phyloP scores from a whole-genome alignment of 805 yeast species.

The Candida awuae region DNA sequence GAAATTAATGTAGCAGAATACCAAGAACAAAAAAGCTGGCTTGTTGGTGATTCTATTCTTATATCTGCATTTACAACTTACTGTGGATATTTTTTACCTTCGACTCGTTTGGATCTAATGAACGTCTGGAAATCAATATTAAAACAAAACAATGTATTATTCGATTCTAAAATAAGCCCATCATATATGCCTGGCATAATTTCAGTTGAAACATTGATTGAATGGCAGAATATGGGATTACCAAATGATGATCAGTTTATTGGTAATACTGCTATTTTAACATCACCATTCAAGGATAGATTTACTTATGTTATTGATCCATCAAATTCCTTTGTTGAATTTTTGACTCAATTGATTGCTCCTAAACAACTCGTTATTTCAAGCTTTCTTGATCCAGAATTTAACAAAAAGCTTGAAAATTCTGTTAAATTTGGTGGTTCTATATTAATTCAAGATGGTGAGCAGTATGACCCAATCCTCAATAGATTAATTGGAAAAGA shows the following conservation, averaged over 20 bases:
- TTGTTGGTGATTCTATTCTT: conserved; percentile 61
- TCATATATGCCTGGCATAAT: conserved; percentile 32
- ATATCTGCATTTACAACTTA: conserved; percentile 56
- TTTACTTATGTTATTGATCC: conserved; percentile 73
- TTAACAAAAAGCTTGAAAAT: conserved; percentile 63
- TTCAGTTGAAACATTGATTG: conserved; percentile 32
- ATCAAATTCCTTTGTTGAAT: conserved; percentile 36
- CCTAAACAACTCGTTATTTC: conserved; percentile 42
- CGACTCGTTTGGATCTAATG: conserved; percentile 27
- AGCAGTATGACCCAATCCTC: conserved; percentile 67
- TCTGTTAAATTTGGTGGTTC: conserved; percentile 78
- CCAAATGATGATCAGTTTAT: conserved; percentile 51
- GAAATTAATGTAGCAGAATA: conserved; percentile 45
- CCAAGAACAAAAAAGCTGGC: conserved; percentile 32
- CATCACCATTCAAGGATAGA: conserved; percentile 16
- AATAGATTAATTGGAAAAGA: conserved; percentile 57
- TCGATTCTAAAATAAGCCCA: conserved; percentile 21
- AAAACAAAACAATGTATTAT: conserved; percentile 29
- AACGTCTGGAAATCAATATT: conserved; percentile 27
- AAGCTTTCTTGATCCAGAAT: conserved; percentile 65
- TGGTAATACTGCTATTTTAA: conserved; percentile 55
- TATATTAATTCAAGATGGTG: conserved; percentile 71
- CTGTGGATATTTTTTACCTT: conserved; percentile 40
- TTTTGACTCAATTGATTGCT: conserved; percentile 28
- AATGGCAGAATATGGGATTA: conserved; percentile 49